phyloP scores from a whole-genome alignment of 805 yeast species.

The Myxozyma melibiosi region DNA sequence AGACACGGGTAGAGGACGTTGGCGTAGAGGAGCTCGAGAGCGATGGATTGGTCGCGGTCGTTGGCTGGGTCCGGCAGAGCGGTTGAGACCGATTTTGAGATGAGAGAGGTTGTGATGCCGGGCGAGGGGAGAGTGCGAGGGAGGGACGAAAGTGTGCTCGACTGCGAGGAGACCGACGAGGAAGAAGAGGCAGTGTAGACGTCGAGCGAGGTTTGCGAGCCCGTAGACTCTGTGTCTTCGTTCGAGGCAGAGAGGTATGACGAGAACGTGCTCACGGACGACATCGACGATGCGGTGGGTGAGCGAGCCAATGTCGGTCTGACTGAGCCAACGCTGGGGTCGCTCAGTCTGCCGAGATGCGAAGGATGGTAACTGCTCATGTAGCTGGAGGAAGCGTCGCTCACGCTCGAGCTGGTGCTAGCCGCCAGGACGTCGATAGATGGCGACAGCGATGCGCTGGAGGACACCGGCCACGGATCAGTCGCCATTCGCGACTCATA shows the following conservation, averaged over 20 bases:
- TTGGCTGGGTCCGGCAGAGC: neutral
- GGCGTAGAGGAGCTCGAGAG: neutral
- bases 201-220: neutral
- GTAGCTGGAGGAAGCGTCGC: conserved; percentile 1
- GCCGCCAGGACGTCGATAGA: conserved; percentile 1
- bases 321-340: neutral
- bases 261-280: conserved; percentile 7
- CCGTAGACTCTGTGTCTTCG: neutral
- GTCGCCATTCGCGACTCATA: neutral
- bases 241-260: neutral
- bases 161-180: neutral
- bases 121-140: conserved; percentile 12
- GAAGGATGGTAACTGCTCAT: neutral
- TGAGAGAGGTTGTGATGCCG: conserved; percentile 3
- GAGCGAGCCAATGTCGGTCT: conserved; percentile 4
- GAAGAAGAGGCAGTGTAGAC: neutral
- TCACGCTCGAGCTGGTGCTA: neutral
- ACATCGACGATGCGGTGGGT: neutral
- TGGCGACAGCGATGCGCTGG: neutral
- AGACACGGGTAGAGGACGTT: conserved; percentile 3
- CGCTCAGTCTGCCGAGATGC: neutral
- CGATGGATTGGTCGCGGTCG: neutral
- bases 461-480: neutral
- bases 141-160: neutral
- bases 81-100: conserved; percentile 10